Evolutionary conservation across 1,284 basidiomycete genomes (phyloP).

Genomic region (Anthracocystis panici-leucophaei): DNA sequence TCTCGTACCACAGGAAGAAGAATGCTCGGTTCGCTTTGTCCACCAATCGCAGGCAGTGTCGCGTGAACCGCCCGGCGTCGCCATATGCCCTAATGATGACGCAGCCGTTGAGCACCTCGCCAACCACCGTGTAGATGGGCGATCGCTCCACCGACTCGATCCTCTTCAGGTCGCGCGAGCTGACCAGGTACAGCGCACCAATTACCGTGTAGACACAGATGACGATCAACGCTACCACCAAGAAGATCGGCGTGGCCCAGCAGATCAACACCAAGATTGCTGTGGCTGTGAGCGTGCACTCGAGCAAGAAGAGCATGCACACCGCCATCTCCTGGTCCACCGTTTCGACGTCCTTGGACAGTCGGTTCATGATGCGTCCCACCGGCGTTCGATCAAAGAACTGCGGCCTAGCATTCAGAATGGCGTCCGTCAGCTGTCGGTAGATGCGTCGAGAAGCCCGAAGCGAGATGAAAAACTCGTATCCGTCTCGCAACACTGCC

Average conservation of each 20-base stretch:
- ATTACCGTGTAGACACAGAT: slow-evolving; percentile 62
- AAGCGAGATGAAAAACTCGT: slow-evolving; percentile 60
- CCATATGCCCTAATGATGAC: slow-evolving; percentile 89
- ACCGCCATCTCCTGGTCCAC: slow-evolving; percentile 68
- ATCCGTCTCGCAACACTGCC: slow-evolving; percentile 56
- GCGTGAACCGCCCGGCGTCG: slow-evolving; percentile 81
- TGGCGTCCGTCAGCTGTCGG: slow-evolving; percentile 78
- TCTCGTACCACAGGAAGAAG: slow-evolving; percentile 74
- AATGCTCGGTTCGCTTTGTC: slow-evolving; percentile 72
- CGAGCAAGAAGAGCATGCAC: slow-evolving; percentile 55
- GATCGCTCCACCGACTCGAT: slow-evolving; percentile 68
- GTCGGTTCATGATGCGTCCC: slow-evolving; percentile 68
- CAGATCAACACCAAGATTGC: slow-evolving; percentile 64
- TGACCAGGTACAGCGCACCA: slow-evolving; percentile 66
- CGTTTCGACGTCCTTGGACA: slow-evolving; percentile 68
- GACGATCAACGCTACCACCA: slow-evolving; percentile 53
- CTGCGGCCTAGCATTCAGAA: slow-evolving; percentile 80
- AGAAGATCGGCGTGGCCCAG: slow-evolving; percentile 65
- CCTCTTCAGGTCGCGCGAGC: slow-evolving; percentile 67
- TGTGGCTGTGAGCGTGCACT: slow-evolving; percentile 53
- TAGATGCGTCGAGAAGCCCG: slow-evolving; percentile 62
- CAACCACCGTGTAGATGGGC: slow-evolving; percentile 67
- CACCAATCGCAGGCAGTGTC: slow-evolving; percentile 65
- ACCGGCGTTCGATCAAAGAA: slow-evolving; percentile 68
- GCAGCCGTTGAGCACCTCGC: slow-evolving; percentile 80